phyloP scores from a whole-genome alignment of 257 asterid species.

The Solanum etuberosum region DNA sequence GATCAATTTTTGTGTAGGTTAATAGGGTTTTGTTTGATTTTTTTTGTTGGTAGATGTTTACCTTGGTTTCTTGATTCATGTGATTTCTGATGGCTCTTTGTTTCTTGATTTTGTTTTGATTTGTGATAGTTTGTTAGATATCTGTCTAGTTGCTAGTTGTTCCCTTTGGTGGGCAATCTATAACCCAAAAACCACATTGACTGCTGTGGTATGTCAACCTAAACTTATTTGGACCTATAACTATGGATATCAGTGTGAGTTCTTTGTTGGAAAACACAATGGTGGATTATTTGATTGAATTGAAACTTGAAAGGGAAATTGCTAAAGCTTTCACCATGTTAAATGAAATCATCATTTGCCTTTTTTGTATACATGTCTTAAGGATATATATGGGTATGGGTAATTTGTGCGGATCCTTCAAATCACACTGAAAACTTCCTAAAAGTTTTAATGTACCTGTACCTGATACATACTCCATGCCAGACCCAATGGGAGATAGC shows the following conservation, averaged over 20 bases:
- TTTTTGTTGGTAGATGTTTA: background rate
- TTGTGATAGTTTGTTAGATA: background rate
- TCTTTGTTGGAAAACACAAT: background rate
- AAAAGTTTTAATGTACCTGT: background rate
- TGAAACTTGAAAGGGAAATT: background rate
- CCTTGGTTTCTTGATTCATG: background rate
- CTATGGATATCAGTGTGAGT: background rate
- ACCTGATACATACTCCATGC: background rate
- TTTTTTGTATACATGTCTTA: background rate
- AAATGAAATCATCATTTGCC: background rate
- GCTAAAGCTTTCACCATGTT: background rate
- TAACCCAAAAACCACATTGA: background rate
- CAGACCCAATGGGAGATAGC: background rate
- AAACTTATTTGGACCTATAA: background rate
- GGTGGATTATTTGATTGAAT: background rate
- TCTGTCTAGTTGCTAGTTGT: background rate
- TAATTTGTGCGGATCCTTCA: background rate
- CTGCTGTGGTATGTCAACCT: background rate
- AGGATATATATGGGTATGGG: background rate
- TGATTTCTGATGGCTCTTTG: background rate
- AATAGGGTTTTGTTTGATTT: background rate
- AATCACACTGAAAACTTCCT: background rate
- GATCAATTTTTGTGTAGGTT: background rate
- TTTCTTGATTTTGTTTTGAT: background rate
- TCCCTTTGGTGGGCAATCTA: background rate